These are phyloP conservation scores for Cordyceps javanica DNA, from an alignment of 2,329 filamentous ascomycete genomes.

Conservation along the genomic window DNA sequence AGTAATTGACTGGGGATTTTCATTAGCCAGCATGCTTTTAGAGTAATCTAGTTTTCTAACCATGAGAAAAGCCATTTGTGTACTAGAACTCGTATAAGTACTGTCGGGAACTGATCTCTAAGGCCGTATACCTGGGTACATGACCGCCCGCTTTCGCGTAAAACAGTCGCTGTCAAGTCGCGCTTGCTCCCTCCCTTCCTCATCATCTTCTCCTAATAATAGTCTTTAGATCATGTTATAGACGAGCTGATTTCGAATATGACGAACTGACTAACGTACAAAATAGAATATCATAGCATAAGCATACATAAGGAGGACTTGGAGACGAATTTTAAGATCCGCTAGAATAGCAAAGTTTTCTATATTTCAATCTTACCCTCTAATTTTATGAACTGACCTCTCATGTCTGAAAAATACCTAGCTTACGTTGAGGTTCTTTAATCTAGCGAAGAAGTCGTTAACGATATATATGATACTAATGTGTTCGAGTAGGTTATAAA, in stretches of 20 bases:
- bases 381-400: constrained; percentile 15
- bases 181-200: background rate
- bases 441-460: constrained; percentile 16
- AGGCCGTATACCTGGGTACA: too few relatives aligned
- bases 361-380: constrained; percentile 15
- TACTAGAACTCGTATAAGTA: too few relatives aligned
- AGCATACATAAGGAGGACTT: constrained; percentile 1
- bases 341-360: constrained; percentile 18
- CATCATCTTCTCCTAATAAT: background rate
- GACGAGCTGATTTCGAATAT: background rate
- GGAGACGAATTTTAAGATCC: constrained; percentile 13
- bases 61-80: too few relatives aligned
- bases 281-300: constrained; percentile 13
- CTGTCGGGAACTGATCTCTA: too few relatives aligned
- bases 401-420: constrained; percentile 14
- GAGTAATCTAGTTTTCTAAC: too few relatives aligned
- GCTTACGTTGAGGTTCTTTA: constrained; percentile 16
- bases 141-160: too few relatives aligned
- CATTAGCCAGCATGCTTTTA: too few relatives aligned
- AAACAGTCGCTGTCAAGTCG: background rate
- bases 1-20: too few relatives aligned
- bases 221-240: background rate
- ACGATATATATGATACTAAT: constrained; percentile 16
- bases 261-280: constrained; percentile 5
- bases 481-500: constrained; percentile 17